These are phyloP conservation scores for Kwoniella pini DNA, from an alignment of 768 basidiomycete species.

Conservation along the genomic window DNA sequence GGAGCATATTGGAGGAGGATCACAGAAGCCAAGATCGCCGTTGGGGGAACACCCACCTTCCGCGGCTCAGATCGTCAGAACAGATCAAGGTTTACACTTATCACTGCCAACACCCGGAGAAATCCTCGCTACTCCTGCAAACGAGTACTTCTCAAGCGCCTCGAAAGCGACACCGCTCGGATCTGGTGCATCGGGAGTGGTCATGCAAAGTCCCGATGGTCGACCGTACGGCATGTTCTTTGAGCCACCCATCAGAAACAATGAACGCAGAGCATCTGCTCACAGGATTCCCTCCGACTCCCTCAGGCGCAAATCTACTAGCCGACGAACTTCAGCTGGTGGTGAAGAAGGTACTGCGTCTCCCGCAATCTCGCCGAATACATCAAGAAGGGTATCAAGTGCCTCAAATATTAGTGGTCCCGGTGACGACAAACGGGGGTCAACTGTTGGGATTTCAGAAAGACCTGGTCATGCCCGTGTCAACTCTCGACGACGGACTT, in stretches of 20 bases:
- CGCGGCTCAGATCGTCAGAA: constrained; percentile 29
- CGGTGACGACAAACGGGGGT: constrained; percentile 16
- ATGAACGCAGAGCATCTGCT: constrained; percentile 19
- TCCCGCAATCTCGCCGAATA: constrained; percentile 18
- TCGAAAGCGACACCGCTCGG: constrained; percentile 58
- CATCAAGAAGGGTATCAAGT: constrained; percentile 16
- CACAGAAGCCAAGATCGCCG: constrained; percentile 31
- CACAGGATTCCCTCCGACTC: constrained; percentile 22
- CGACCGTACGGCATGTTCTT: constrained; percentile 95
- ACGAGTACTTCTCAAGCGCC: constrained; percentile 73
- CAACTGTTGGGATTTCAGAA: constrained; percentile 1
- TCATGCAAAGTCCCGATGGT: constrained; percentile 90
- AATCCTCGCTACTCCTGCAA: constrained; percentile 45
- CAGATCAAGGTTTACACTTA: constrained; percentile 30
- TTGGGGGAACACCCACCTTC: constrained; percentile 34
- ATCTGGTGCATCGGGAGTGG: constrained; percentile 74
- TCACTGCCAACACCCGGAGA: constrained; percentile 45
- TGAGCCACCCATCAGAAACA: constrained; percentile 62
- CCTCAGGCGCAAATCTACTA: constrained; percentile 15
- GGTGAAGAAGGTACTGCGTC: constrained; percentile 9
- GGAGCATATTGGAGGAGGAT: constrained; percentile 8
- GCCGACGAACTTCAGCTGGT: constrained; percentile 24
- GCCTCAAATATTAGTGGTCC: background rate
- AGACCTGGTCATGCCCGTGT: constrained; percentile 10
- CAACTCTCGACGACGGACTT: constrained; percentile 29